These are phyloP conservation scores for Cyclotella distinguenda DNA, from an alignment of 108 stramenopile species.

Conservation along the genomic window DNA sequence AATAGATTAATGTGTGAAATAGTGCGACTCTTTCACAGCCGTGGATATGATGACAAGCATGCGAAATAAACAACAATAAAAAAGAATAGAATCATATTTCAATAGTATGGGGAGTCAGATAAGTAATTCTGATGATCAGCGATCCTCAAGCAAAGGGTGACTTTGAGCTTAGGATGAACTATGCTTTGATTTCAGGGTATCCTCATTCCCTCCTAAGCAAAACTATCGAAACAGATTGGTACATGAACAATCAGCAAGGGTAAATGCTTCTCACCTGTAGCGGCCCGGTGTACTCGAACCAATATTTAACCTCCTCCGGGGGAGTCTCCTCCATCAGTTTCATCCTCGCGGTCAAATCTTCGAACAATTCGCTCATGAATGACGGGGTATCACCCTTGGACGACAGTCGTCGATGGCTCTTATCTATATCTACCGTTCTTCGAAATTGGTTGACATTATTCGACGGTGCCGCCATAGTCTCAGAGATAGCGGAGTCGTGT, in stretches of 20 bases:
- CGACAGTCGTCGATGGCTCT: conserved; percentile 13
- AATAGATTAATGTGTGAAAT: too few species aligned
- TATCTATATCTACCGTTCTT: background rate
- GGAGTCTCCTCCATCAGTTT: conserved; percentile 86
- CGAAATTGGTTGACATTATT: conserved; percentile 22
- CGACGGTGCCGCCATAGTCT: conserved; percentile 9
- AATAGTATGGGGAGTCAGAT: conserved; percentile 39
- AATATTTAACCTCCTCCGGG: conserved; percentile 87
- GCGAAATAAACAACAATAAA: background rate
- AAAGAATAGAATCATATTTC: background rate
- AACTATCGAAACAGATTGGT: background rate
- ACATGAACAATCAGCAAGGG: too few species aligned
- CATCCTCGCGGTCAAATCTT: conserved; percentile 69
- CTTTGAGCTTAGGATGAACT: conserved; percentile 67
- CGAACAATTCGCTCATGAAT: conserved; percentile 69
- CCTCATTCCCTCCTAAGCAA: conserved; percentile 33
- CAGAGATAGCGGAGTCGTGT: conserved; percentile 5
- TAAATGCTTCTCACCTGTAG: conserved; percentile 73
- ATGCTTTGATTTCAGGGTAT: conserved; percentile 52
- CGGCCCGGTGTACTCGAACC: conserved; percentile 89
- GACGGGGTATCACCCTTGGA: conserved; percentile 47
- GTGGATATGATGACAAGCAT: conserved; percentile 5
- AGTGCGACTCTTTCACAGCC: too few species aligned
- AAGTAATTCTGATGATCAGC: conserved; percentile 55
- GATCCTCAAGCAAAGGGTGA: conserved; percentile 68